Evolutionary conservation across 495 filamentous ascomycete species (phyloP).

Genomic region (Terfezia claveryi): DNA sequence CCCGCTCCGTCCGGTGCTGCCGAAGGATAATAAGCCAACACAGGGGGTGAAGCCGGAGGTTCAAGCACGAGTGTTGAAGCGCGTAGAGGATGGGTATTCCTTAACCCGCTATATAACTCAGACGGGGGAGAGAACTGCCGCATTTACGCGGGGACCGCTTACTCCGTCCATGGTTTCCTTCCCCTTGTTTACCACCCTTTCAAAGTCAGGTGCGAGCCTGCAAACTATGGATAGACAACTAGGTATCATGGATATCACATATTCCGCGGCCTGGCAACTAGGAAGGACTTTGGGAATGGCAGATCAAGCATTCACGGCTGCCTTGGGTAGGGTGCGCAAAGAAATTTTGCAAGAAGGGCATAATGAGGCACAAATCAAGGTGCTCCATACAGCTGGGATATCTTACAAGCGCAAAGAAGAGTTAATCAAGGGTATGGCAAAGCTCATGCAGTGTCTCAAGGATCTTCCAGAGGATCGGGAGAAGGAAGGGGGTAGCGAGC

Average conservation of each 20-base stretch:
- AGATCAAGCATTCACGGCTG: conserved; percentile 8
- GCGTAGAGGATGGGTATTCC: conserved; percentile 24
- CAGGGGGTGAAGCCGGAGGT: background rate
- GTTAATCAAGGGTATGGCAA: background rate
- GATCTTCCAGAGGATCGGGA: background rate
- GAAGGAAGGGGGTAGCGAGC: background rate
- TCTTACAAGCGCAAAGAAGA: background rate
- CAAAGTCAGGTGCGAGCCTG: conserved; percentile 10
- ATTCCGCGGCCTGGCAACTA: conserved; percentile 27
- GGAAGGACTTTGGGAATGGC: conserved; percentile 17
- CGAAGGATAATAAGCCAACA: background rate
- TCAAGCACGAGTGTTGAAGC: background rate
- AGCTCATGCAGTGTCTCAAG: background rate
- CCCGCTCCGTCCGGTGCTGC: conserved; percentile 1
- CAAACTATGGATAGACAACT: conserved; percentile 26
- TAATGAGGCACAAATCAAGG: background rate
- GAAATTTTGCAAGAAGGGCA: background rate
- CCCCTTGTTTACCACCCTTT: background rate
- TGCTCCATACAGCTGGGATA: background rate
- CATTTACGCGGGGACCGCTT: conserved; percentile 25
- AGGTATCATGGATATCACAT: conserved; percentile 29
- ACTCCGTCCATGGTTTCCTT: conserved; percentile 11
- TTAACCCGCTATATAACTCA: conserved; percentile 17
- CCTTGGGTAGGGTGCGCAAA: background rate
- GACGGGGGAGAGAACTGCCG: conserved; percentile 25